Base-by-base conservation (phyloP, 2,329 filamentous ascomycete genomes). In the Neofusicoccum kwambonambiense region DNA sequence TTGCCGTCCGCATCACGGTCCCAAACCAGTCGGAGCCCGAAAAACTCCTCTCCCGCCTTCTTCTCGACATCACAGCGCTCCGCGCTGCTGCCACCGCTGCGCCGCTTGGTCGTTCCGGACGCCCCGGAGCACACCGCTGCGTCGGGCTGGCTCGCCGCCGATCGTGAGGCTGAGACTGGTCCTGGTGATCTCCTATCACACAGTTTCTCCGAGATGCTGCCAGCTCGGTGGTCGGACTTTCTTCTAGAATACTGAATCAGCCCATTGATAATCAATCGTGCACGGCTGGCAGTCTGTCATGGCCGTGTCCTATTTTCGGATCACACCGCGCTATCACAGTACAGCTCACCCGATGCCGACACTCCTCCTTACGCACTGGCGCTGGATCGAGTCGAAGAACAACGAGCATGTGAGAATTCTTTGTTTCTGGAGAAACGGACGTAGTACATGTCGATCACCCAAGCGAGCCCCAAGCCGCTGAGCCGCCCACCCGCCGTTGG, bases 81-180 rank as follows among this genome's bases (percentile, higher is more conserved):
- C 27, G 19, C 4, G 0, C 15, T 37, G 49, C 41, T 27, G 27
- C 41, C 41, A 19, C 41, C 12, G 42, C 56, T 47, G 41, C 27
- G 42, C 56, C 56, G n/a, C 34, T 41, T 19, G 12, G 11, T 19
- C 9, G 47, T 50, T 35, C 54, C 56, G 56, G 56, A 12, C 27
- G 15, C 31, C 15, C 37, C 56, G 37, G 42, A 60, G 42, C 41
- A 57, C 37, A 57, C 41, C 8, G 13, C 37, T 11, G 37, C 11
- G 13, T 11, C 37, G 27, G 27, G 47, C 47, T 50, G 47, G 22
- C 22, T 13, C 47, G 27, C 47, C 5, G 41, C 54, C 39, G 54
- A 60, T 47, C 56, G 41, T 47, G 56, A 47, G 56, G 56, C 56
- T 60, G 56, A 60, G 22, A n/a, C 22, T 3, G 19, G 50, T 52